Conservation (phyloP, 257 asterid genomes). For the Nicotiana otophora region DNA sequence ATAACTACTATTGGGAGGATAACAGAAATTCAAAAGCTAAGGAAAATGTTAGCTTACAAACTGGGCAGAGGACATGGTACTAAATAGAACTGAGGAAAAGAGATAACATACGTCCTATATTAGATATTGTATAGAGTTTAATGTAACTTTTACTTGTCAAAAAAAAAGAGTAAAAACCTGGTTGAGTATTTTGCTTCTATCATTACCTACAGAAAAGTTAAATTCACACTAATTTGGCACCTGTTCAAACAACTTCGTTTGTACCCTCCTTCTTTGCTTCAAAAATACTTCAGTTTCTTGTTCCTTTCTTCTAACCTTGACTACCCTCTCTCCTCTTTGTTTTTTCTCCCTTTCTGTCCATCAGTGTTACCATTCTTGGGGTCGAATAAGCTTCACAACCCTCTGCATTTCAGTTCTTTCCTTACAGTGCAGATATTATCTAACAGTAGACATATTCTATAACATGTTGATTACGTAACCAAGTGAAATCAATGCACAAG, state of each 20-base stretch:
- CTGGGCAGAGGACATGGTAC: neutral
- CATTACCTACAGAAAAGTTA: neutral
- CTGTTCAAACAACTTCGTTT: neutral
- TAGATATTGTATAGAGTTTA: neutral
- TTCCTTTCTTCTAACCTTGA: neutral
- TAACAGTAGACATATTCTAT: neutral
- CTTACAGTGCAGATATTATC: neutral
- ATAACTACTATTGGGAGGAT: neutral
- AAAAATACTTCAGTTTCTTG: neutral
- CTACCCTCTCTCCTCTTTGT: neutral
- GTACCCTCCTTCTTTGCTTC: neutral
- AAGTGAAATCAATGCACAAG: neutral
- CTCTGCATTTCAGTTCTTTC: neutral
- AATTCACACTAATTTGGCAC: neutral
- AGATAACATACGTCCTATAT: neutral
- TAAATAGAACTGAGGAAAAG: neutral
- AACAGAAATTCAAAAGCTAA: neutral
- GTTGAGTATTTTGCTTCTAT: neutral
- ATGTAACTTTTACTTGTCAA: neutral
- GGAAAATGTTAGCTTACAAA: neutral
- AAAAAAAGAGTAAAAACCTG: neutral
- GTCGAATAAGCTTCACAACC: neutral
- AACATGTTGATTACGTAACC: neutral
- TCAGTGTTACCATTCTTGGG: neutral
- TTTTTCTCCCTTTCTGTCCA: neutral